Evolutionary conservation across 2,329 filamentous ascomycete species (phyloP).

Genomic region (Aureobasidium sp.): DNA sequence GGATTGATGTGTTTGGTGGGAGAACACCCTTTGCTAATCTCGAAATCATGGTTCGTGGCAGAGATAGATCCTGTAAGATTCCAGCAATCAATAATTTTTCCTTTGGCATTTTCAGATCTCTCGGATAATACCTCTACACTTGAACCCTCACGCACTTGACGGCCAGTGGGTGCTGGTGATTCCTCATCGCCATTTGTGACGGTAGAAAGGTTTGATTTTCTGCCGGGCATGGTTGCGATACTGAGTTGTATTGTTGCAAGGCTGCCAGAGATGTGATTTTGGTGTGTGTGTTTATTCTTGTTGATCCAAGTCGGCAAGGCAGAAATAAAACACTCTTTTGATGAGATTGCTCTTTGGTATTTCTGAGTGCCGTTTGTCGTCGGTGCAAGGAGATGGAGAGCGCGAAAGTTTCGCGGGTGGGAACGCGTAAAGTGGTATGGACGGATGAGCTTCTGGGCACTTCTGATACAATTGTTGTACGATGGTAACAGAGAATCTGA

Average conservation of each 20-base stretch:
- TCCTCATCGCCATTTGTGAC: constrained; percentile 43
- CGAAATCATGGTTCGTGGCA: constrained; percentile 85
- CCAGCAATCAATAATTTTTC: neutral
- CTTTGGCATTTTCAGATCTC: neutral
- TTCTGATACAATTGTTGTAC: no score
- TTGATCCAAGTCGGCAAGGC: no score
- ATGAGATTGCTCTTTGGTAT: neutral
- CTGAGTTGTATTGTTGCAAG: no score
- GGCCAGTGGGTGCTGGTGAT: constrained; percentile 28
- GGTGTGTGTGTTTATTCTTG: no score
- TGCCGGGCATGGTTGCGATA: constrained; percentile 46
- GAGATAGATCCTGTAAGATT: constrained; percentile 70
- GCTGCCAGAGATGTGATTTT: no score
- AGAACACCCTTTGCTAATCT: constrained; percentile 83
- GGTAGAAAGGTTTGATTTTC: constrained; percentile 52
- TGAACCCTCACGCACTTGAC: constrained; percentile 31
- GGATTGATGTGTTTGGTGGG: constrained; percentile 83
- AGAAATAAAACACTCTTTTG: neutral
- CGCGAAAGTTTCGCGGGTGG: constrained; percentile 19
- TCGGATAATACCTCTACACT: constrained; percentile 45
- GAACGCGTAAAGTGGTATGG: constrained; percentile 13
- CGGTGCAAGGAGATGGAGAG: constrained; percentile 10
- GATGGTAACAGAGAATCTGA: no score
- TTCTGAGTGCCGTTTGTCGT: neutral
- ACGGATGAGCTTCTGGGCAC: neutral